phyloP scores from a whole-genome alignment of 2,329 filamentous ascomycete species.

The Xylariaceae sp. region DNA sequence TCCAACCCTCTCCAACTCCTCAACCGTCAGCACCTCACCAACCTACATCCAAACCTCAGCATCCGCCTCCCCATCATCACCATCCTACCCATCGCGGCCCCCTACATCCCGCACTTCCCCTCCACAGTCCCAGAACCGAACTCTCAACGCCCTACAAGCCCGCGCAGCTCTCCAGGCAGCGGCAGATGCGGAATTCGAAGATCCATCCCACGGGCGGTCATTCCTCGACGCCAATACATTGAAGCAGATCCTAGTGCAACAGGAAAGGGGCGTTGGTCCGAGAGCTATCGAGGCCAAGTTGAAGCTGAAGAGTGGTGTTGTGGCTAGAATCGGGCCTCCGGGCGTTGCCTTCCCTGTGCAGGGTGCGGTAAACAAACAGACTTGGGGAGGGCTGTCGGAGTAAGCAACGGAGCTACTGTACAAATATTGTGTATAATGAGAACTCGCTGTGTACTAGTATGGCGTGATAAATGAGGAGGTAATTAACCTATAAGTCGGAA shows the following conservation, averaged over 20 bases:
- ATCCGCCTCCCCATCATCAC: background rate
- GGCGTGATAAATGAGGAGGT: background rate
- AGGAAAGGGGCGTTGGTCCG: conserved; percentile 35
- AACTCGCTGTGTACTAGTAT: background rate
- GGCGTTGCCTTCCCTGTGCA: conserved; percentile 37
- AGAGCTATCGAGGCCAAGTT: conserved; percentile 45
- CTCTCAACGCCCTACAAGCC: conserved; percentile 47
- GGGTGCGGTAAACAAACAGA: conserved; percentile 6
- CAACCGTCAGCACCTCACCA: conserved; percentile 33
- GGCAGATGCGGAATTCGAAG: conserved; percentile 43
- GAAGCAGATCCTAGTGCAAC: conserved; percentile 43
- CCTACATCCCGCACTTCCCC: background rate
- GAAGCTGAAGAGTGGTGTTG: conserved; percentile 41
- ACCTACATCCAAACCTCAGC: conserved; percentile 1
- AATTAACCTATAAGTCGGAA: no score
- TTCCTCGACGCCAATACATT: conserved; percentile 47
- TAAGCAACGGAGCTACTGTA: background rate
- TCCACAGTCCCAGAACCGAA: conserved; percentile 37
- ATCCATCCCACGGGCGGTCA: conserved; percentile 39
- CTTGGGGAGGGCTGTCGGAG: conserved; percentile 10
- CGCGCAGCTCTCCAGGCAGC: conserved; percentile 41
- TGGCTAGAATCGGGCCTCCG: conserved; percentile 41
- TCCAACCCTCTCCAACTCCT: conserved; percentile 51
- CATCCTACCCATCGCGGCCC: background rate
- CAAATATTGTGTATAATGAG: background rate